These are phyloP conservation scores for Alopecurus myosuroides DNA, from an alignment of 176 grass and related monocot genomes.

Conservation along the genomic window DNA sequence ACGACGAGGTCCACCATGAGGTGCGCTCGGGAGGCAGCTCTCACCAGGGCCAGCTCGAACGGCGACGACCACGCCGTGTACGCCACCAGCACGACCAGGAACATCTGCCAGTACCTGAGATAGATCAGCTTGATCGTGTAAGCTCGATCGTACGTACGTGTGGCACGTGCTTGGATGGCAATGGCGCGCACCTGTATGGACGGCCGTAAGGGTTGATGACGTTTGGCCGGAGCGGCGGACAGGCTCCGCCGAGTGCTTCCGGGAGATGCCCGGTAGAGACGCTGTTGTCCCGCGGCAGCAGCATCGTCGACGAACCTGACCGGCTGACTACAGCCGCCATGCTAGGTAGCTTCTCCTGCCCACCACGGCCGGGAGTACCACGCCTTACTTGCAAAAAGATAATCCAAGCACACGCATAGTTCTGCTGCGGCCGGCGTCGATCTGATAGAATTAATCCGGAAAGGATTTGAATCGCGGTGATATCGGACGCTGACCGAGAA, in stretches of 20 bases:
- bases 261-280: not conserved
- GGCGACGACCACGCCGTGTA: conserved; percentile 60
- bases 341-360: not conserved
- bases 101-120: conserved; percentile 50
- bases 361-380: not conserved
- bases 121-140: not conserved
- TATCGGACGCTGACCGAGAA: not conserved
- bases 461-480: not conserved
- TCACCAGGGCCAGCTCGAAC: conserved; percentile 47
- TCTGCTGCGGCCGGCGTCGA: not conserved
- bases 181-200: not conserved
- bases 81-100: conserved; percentile 47
- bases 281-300: not conserved
- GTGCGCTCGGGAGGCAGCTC: conserved; percentile 15
- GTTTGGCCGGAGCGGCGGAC: not conserved
- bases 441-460: not conserved
- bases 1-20: conserved; percentile 37
- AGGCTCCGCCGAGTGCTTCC: not conserved
- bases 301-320: not conserved
- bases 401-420: not conserved
- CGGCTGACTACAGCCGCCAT: not conserved
- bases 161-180: not conserved
- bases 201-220: conserved; percentile 6
- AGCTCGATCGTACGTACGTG: not conserved
- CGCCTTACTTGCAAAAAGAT: not conserved